A percentile compares a stretch with the other conserved stretches of the same genome.
Evolutionary conservation across 75 land plant species (phyloP).

Genomic region (Gnetum montanum): DNA sequence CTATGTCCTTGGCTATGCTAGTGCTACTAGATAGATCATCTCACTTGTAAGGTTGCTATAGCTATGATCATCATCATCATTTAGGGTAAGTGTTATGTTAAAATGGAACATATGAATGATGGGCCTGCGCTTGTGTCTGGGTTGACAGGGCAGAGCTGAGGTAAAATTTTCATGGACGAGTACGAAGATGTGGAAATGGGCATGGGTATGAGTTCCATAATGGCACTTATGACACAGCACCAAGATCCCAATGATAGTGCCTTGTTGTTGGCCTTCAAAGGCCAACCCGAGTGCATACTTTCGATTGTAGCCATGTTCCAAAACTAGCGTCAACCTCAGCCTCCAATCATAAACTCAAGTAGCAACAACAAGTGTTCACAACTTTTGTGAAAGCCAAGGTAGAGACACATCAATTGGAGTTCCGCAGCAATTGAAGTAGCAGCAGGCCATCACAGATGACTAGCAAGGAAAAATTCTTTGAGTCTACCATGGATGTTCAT

Average conservation of each 20-base stretch:
- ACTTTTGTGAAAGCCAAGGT: too few species aligned
- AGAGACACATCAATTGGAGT: neutral
- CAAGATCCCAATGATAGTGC: neutral
- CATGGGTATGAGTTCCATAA: conserved; percentile 3
- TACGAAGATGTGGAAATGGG: conserved; percentile 4
- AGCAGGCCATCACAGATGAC: neutral
- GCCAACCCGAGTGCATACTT: neutral
- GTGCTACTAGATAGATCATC: too few species aligned
- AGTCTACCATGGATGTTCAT: neutral
- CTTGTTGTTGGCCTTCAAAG: neutral
- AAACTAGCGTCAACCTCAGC: too few species aligned
- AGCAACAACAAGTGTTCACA: too few species aligned
- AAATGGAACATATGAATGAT: conserved; percentile 4
- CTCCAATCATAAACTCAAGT: neutral
- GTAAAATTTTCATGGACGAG: conserved; percentile 2
- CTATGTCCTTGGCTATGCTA: too few species aligned
- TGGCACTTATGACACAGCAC: conserved; percentile 3
- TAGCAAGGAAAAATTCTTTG: neutral
- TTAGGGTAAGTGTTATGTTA: too few species aligned
- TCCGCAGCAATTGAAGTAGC: neutral
- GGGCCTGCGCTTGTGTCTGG: neutral
- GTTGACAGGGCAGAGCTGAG: neutral
- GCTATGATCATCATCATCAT: too few species aligned
- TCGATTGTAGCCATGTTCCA: neutral
- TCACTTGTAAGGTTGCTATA: too few species aligned